Conservation (phyloP, 2,329 filamentous ascomycete genomes). For the Aspergillus spinulosporus region DNA sequence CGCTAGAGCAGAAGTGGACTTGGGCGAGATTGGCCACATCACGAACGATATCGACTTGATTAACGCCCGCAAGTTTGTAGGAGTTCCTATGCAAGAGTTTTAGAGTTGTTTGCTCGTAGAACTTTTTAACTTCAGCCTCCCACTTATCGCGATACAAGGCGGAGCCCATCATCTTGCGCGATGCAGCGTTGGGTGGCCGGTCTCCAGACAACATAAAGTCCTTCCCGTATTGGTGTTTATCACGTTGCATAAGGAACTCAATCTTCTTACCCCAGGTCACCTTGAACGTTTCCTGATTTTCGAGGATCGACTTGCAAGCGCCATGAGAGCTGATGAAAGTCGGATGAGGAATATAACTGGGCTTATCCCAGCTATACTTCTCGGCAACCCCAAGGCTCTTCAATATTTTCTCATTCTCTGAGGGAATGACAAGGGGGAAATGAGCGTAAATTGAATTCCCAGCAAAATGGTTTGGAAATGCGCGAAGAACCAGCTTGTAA, state of each 20-base stretch:
- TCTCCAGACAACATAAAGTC: constrained; percentile 54
- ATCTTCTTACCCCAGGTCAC: constrained; percentile 51
- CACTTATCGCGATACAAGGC: constrained; percentile 50
- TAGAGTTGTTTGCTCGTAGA: constrained; percentile 51
- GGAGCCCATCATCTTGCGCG: constrained; percentile 45
- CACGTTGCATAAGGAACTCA: constrained; percentile 45
- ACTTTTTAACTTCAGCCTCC: constrained; percentile 47
- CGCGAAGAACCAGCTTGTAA: constrained; percentile 54
- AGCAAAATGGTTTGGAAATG: constrained; percentile 52
- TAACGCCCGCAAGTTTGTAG: constrained; percentile 48
- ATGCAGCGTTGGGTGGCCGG: constrained; percentile 41
- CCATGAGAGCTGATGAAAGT: constrained; percentile 48
- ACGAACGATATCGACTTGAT: constrained; percentile 51
- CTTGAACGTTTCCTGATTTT: constrained; percentile 46
- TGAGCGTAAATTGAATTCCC: constrained; percentile 53
- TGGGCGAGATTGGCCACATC: constrained; percentile 55
- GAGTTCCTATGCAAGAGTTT: constrained; percentile 47
- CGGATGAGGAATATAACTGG: constrained; percentile 34
- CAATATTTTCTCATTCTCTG: constrained; percentile 49
- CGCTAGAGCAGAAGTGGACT: constrained; percentile 55
- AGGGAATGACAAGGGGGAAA: constrained; percentile 51
- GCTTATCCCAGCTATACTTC: constrained; percentile 44
- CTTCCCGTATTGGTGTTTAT: constrained; percentile 40
- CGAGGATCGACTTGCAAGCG: constrained; percentile 46
- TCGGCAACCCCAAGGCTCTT: constrained; percentile 42